These are phyloP conservation scores for Aegilops longissima DNA, from an alignment of 176 grass and related monocot species.

Conservation along the genomic window DNA sequence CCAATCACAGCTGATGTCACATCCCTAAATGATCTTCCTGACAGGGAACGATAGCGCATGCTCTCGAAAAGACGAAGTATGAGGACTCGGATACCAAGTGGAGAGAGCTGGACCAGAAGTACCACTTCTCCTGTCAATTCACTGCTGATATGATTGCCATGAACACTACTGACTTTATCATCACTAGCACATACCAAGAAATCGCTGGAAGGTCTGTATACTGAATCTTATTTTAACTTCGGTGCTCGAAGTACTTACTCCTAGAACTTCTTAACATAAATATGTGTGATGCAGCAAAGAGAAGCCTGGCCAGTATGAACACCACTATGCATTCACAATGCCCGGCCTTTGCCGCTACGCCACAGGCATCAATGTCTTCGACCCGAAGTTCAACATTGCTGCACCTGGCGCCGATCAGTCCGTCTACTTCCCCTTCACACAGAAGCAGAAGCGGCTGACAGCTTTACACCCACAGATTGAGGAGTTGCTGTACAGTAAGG, in stretches of 20 bases:
- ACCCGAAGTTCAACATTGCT: constrained; percentile 97
- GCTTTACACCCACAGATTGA: constrained; percentile 71
- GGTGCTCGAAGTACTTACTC: constrained; percentile 11
- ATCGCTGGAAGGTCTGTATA: constrained; percentile 78
- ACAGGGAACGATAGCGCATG: constrained; percentile 92
- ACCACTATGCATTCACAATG: constrained; percentile 89
- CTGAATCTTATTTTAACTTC: neutral
- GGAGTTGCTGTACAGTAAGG: constrained; percentile 80
- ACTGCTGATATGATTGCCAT: constrained; percentile 96
- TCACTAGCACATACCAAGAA: constrained; percentile 96
- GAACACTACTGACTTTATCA: constrained; percentile 96
- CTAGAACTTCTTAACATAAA: constrained; percentile 1
- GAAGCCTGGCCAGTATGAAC: constrained; percentile 85
- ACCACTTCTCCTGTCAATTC: constrained; percentile 99
- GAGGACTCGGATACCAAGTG: constrained; percentile 88
- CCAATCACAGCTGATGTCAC: constrained; percentile 1
- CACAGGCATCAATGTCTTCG: constrained; percentile 87
- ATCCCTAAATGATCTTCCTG: constrained; percentile 16
- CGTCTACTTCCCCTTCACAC: constrained; percentile 91
- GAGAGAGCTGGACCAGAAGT: constrained; percentile 85
- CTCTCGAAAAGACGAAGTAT: constrained; percentile 97
- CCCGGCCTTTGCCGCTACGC: constrained; percentile 82
- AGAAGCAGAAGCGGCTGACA: constrained; percentile 81
- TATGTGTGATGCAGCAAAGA: constrained; percentile 71
- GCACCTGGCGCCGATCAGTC: constrained; percentile 92